Conservation (phyloP, 1,284 basidiomycete genomes). For the Ceratobasidium papillatum region DNA sequence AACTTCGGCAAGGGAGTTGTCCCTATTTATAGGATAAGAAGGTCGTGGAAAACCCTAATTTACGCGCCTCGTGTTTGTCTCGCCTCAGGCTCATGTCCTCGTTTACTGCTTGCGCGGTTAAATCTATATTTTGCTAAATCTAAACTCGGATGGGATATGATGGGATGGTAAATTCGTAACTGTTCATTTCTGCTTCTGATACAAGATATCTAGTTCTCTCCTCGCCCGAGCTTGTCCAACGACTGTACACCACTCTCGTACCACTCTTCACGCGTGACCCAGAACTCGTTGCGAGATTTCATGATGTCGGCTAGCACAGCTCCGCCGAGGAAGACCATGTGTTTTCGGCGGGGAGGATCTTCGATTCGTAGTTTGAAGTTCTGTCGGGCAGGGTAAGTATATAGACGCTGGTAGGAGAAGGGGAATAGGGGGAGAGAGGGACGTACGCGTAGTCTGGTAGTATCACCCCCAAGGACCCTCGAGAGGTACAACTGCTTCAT, state of each 20-base stretch:
- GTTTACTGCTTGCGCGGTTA: no score
- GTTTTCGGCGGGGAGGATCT: slow-evolving; percentile 96
- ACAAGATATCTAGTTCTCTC: slow-evolving; percentile 56
- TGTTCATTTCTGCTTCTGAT: neutral
- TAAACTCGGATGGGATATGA: no score
- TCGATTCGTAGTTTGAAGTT: slow-evolving; percentile 99
- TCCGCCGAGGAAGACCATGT: slow-evolving; percentile 99
- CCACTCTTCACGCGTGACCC: slow-evolving; percentile 94
- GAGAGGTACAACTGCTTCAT: slow-evolving; percentile 99
- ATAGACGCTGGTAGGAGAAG: neutral
- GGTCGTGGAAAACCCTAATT: slow-evolving; percentile 9
- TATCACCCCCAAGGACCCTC: slow-evolving; percentile 86
- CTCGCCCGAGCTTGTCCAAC: slow-evolving; percentile 83
- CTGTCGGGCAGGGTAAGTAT: slow-evolving; percentile 56
- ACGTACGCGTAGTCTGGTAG: slow-evolving; percentile 85
- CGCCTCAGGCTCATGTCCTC: no score
- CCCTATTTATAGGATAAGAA: neutral
- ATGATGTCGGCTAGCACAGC: slow-evolving; percentile 98
- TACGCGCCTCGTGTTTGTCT: neutral
- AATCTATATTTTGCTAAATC: no score
- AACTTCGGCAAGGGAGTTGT: neutral
- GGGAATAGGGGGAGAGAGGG: neutral
- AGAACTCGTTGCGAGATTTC: slow-evolving; percentile 94
- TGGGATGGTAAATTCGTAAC: neutral
- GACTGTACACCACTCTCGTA: slow-evolving; percentile 85